Conservation (phyloP, 129 eudicot genomes). For the Lonicera japonica region DNA sequence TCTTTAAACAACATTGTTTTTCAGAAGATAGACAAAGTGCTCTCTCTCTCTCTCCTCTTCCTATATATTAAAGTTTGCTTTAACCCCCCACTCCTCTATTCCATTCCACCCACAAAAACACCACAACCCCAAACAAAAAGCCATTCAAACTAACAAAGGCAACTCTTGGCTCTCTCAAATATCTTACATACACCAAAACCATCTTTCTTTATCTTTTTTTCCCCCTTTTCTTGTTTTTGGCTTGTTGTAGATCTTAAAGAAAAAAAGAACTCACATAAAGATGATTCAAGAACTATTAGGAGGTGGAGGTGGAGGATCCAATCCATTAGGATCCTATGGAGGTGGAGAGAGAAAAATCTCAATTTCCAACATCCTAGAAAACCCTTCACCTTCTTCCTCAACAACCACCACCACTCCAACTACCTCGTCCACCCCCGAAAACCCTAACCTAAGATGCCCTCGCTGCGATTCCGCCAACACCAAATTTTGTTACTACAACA, state of each 20-base stretch:
- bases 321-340: slow-evolving; percentile 9
- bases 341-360: slow-evolving; percentile 43
- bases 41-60: slow-evolving; percentile 16
- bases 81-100: slow-evolving; percentile 34
- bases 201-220: slow-evolving; percentile 25
- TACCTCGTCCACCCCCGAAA: slow-evolving; percentile 23
- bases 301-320: slow-evolving; percentile 37
- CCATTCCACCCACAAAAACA: slow-evolving; percentile 28
- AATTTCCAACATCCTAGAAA: slow-evolving; percentile 21
- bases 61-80: slow-evolving; percentile 33
- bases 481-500: slow-evolving; percentile 81
- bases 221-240: slow-evolving; percentile 31
- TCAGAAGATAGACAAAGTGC: slow-evolving; percentile 7
- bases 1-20: slow-evolving; percentile 10
- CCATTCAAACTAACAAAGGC: slow-evolving; percentile 49
- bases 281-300: slow-evolving; percentile 74
- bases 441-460: slow-evolving; percentile 59
- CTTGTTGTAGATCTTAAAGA: slow-evolving; percentile 29
- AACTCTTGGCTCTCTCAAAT: slow-evolving; percentile 22
- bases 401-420: slow-evolving; percentile 35
- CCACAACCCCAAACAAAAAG: slow-evolving; percentile 20
- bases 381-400: slow-evolving; percentile 30
- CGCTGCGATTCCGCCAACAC: slow-evolving; percentile 79
- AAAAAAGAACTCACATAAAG: slow-evolving; percentile 18
- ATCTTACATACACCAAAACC: slow-evolving; percentile 27